Evolutionary conservation across 2,329 filamentous ascomycete genomes (phyloP), one percentile per base, ranked within the genome.

Genomic region (Blastomyces gilchristii): DNA sequence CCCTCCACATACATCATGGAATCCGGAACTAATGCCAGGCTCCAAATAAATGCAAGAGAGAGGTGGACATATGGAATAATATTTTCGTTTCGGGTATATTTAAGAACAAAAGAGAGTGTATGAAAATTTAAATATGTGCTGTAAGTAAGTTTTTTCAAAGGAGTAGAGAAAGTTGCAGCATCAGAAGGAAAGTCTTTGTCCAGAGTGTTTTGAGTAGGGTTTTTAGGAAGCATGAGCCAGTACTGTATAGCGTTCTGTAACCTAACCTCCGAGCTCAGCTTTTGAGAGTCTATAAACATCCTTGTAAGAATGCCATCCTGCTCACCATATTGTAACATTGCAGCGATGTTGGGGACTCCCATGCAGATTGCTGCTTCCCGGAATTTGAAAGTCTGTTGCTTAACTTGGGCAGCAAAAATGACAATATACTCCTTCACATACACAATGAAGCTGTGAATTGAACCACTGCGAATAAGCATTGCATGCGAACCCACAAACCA

Each of bases 31-130:
- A 72, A 71, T 11, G 76, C 71, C n/a, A 77, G 64, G 57, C 73
- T 75, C 73, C 75, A 79, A 14, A 85, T 68, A 67, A 84, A 85
- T 14, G 79, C 77, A 25, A 86, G 75, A 53, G 79, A 79, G 37
- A 83, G 72, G 67, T 86, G 82, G 4, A 85, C 75, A 66, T 80
- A 79, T 25, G 83, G 80, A 52, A 85, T 75, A 16, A 82, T 76
- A 63, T 82, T 81, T 47, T 78, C 78, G 63, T 83, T 79, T 3
- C 77, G 77, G 2, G 78, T 70, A n/a, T 81, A 77, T 39, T 75
- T 74, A 12, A 83, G 74, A 37, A 78, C 74, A 14, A 79, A 67
- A 2, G 73, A 69, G 5, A 82, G 73, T 0, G 77, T 79, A 41
- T 76, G 71, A 67, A 76, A 77, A 11, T 76, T 71, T 47, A 83